Evolutionary conservation across 495 filamentous ascomycete genomes (phyloP).

Genomic region (Cetradonia linearis): DNA sequence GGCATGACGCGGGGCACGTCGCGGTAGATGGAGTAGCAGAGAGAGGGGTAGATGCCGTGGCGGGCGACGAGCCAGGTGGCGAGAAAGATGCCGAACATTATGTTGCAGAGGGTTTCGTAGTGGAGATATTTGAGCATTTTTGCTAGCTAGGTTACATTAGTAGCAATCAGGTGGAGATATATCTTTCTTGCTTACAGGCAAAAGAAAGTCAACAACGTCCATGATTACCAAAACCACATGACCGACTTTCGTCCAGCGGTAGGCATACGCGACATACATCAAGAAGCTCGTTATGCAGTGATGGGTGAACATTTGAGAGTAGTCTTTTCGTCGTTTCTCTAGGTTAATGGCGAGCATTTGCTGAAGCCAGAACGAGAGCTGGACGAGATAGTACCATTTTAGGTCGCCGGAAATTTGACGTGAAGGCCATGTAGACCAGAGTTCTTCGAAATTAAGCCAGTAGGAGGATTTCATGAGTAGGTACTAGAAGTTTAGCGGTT

Average conservation of each 20-base stretch:
- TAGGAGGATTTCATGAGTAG: slow-evolving; percentile 36
- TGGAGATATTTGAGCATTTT: slow-evolving; percentile 90
- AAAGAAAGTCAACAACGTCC: slow-evolving; percentile 83
- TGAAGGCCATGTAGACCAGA: slow-evolving; percentile 78
- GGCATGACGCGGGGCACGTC: slow-evolving; percentile 53
- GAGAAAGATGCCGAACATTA: slow-evolving; percentile 79
- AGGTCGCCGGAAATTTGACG: slow-evolving; percentile 59
- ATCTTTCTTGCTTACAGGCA: slow-evolving; percentile 53
- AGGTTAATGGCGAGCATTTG: slow-evolving; percentile 91
- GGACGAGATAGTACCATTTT: slow-evolving; percentile 87
- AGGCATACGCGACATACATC: slow-evolving; percentile 70
- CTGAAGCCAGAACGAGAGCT: slow-evolving; percentile 89
- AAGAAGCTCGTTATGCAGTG: slow-evolving; percentile 81
- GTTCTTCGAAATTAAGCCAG: slow-evolving; percentile 62
- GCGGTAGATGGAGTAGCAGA: slow-evolving; percentile 73
- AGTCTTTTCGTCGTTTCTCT: slow-evolving; percentile 86
- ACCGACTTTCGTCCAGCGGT: slow-evolving; percentile 74
- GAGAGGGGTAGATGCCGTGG: slow-evolving; percentile 65
- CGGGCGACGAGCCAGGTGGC: slow-evolving; percentile 73
- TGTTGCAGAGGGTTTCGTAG: slow-evolving; percentile 64
- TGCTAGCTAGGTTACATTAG: slow-evolving; percentile 52
- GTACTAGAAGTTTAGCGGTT: not conserved
- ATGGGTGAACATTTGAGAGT: slow-evolving; percentile 91
- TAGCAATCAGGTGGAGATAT: too few species aligned
- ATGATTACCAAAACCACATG: slow-evolving; percentile 84